These are phyloP conservation scores for Sugiyamaella pinicola DNA, from an alignment of 1,139 yeast genomes.

Conservation along the genomic window DNA sequence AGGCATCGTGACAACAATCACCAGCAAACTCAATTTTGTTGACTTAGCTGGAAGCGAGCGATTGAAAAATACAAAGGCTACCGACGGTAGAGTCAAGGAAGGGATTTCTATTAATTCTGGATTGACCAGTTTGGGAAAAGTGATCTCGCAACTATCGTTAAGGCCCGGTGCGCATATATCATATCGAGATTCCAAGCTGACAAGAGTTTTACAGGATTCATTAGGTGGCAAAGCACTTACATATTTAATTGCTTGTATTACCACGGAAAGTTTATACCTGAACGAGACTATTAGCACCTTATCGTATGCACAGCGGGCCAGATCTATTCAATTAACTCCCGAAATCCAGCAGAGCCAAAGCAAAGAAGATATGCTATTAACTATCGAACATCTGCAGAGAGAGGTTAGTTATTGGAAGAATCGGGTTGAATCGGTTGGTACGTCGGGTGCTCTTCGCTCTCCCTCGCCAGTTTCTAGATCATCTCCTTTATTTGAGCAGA, in stretches of 20 bases:
- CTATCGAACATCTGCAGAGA: conserved; percentile 29
- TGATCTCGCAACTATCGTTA: conserved; percentile 64
- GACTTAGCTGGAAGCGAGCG: conserved; percentile 90
- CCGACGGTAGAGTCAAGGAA: conserved; percentile 53
- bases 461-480: not conserved
- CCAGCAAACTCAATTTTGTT: conserved; percentile 62
- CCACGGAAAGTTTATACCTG: conserved; percentile 53
- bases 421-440: conserved; percentile 8
- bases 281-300: conserved; percentile 80
- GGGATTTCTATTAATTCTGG: conserved; percentile 79
- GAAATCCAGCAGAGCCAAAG: conserved; percentile 32
- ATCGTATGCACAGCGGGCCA: conserved; percentile 74
- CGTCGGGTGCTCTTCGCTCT: not conserved
- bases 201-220: conserved; percentile 75
- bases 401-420: conserved; percentile 31
- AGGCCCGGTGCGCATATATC: conserved; percentile 62
- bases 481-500: conserved; percentile 1
- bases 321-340: conserved; percentile 36
- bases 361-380: conserved; percentile 29
- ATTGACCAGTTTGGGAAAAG: conserved; percentile 76
- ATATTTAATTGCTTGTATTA: conserved; percentile 73
- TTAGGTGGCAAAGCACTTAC: conserved; percentile 83
- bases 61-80: conserved; percentile 75
- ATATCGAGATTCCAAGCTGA: conserved; percentile 79
- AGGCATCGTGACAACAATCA: conserved; percentile 38